phyloP scores from a whole-genome alignment of 1,284 basidiomycete genomes.

The Xerocomus minutiporus region DNA sequence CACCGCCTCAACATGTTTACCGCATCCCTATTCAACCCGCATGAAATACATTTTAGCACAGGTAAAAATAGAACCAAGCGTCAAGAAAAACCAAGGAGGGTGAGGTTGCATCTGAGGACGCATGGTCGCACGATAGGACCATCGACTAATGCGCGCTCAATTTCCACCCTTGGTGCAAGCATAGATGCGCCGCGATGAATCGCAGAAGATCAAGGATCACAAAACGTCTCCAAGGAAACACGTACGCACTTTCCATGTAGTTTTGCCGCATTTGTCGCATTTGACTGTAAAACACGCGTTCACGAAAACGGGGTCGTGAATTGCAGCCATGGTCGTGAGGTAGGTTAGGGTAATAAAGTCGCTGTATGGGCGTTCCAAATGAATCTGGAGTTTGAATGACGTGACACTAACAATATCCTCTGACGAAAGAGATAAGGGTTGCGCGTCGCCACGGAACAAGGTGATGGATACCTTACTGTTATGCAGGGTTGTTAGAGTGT shows the following conservation, averaged over 20 bases:
- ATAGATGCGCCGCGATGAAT: slow-evolving; percentile 16
- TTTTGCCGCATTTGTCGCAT: slow-evolving; percentile 64
- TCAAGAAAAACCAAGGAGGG: neutral
- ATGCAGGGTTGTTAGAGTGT: neutral
- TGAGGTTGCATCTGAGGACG: slow-evolving; percentile 15
- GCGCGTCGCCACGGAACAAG: slow-evolving; percentile 9
- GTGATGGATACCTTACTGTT: slow-evolving; percentile 12
- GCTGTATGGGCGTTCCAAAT: slow-evolving; percentile 9
- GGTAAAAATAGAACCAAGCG: neutral
- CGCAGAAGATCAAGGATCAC: slow-evolving; percentile 9
- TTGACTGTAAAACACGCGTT: slow-evolving; percentile 54
- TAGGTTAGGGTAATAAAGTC: slow-evolving; percentile 36
- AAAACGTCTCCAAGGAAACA: slow-evolving; percentile 25
- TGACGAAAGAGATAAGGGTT: slow-evolving; percentile 1
- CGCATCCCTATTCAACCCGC: slow-evolving; percentile 54
- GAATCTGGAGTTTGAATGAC: slow-evolving; percentile 22
- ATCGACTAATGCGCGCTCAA: slow-evolving; percentile 10
- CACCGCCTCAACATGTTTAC: slow-evolving; percentile 59
- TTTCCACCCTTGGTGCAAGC: slow-evolving; percentile 10
- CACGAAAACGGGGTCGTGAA: slow-evolving; percentile 36
- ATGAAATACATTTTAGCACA: slow-evolving; percentile 5
- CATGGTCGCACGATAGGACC: slow-evolving; percentile 3
- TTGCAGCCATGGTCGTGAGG: slow-evolving; percentile 22
- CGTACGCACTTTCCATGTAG: slow-evolving; percentile 64
- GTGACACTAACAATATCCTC: slow-evolving; percentile 11